Evolutionary conservation across 106 monocot genomes (phyloP), one percentile per base, ranked within the genome.

Genomic region (Acanthochlamys bracteata): DNA sequence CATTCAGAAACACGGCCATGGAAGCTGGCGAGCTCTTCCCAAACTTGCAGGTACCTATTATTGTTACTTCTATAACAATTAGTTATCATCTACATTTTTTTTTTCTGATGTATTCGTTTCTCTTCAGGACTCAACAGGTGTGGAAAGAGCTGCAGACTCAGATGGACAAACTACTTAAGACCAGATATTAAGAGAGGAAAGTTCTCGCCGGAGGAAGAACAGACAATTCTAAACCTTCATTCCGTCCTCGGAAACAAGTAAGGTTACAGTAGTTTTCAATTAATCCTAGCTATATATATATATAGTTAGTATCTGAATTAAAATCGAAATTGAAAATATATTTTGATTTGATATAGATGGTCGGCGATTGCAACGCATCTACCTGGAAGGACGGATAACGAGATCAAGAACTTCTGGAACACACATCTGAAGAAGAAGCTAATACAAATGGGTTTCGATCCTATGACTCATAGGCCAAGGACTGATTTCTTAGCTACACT

Each of bases 341-440:
- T 14, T 1, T 49, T 9, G 7, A 9, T 45, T 7, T 45, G 43
- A 17, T 49, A 2, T 57, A 93, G 93, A 59, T 93, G 93, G 93
- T 93, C 93, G 4, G 84, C 85, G 0, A 93, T 93, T 43, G 93
- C 93, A 7, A 80, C 82, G 16, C 82, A 93, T 66, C 82, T 93
- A 3, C 88, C 93, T 0, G 93, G 93, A 11, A 71, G 93, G 2
- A 93, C 93, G 1, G 93, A 93, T 60, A 93, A 93, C 33, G 93
- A 93, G 78, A 93, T 93, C 53, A 93, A 93, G 75, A 93, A 93
- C 73, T 88, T 82, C 73, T 93, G 93, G 93, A 88, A 93, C 84
- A 93, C 93, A 17, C 88, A 93, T 59, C 78, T 93, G 12, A 93
- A 85, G 79, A 93, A 93, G 82, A 84, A 85, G 61, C 81, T 93